Base-by-base conservation (phyloP, 129 eudicot genomes). In the Saussurea involucrata region DNA sequence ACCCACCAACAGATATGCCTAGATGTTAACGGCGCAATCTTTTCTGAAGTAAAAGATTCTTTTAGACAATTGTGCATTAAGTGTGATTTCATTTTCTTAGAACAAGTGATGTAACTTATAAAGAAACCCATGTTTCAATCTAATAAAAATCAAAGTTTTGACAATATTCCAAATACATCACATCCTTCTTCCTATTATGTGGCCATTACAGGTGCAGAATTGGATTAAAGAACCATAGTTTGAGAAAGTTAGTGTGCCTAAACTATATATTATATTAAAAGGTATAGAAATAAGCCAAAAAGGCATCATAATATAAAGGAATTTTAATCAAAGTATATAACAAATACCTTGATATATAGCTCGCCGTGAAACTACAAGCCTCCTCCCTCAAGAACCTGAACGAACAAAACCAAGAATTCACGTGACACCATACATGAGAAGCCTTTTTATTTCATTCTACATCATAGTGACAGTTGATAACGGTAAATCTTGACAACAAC, bases 1-100 rank as follows among this genome's bases (percentile, higher is more conserved):
- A 70, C 55, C 97, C 92, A 53, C 97, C 97, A 27, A 76, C 87
- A 42, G 92, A 91, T 78, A 72, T 82, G 77, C 97, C 97, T 25
- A 84, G 78, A 24, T 91, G 97, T 78, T 91, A 81, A 79, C 53
- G 24, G 33, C 15, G 63, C 20, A 49, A 68, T 83, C 55, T 72
- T 71, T 79, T 74, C 58, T 69, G 9, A 75, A 79, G 73, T 77
- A 64, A 70, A 44, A 68, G 78, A 79, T 71, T 79, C 70, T 80
- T 71, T 75, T 21, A 69, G 58, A 34, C 84, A 80, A 84, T 84
- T 79, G 82, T 84, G 82, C 76, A 84, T 60, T 66, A 37, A 66
- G 85, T 84, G 76, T 80, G 80, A 70, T 80, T 57, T 32, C 20
- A 71, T 69, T 84, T 65, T 63, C 53, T 66, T 63, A 61, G 68